These are phyloP conservation scores for Verticillium longisporum DNA, from an alignment of 2,329 filamentous ascomycete genomes.

Conservation along the genomic window DNA sequence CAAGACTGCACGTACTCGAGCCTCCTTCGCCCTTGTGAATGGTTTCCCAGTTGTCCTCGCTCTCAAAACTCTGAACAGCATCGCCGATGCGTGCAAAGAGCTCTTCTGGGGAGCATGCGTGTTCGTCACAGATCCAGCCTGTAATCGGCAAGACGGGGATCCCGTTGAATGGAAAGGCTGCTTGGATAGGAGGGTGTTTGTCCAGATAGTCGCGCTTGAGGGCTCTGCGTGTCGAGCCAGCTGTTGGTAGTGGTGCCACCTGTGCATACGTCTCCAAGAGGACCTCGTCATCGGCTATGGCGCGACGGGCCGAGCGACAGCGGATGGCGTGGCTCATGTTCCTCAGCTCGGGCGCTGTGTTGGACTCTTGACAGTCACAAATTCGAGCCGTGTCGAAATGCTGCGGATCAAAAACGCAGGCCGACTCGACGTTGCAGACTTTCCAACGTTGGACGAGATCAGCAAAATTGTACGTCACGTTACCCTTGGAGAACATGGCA, in stretches of 20 bases:
- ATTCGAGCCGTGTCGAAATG: constrained; percentile 1
- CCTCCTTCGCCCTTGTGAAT: neutral
- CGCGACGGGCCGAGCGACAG: neutral
- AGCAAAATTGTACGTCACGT: neutral
- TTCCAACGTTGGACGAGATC: neutral
- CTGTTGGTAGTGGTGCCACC: neutral
- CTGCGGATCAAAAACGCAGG: constrained; percentile 8
- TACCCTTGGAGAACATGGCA: neutral
- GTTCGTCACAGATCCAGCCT: neutral
- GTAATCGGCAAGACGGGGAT: neutral
- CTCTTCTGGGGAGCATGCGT: neutral
- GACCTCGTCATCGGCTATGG: neutral
- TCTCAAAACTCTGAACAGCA: neutral
- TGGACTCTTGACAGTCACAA: constrained; percentile 1
- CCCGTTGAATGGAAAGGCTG: neutral
- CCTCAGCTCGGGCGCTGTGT: constrained; percentile 1
- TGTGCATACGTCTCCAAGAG: neutral
- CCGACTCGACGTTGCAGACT: constrained; percentile 5
- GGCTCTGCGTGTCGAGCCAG: neutral
- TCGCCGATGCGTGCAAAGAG: neutral
- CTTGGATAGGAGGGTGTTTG: neutral
- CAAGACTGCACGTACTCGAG: neutral
- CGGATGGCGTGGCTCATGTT: constrained; percentile 6
- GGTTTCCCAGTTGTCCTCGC: neutral
- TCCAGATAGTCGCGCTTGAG: neutral